Evolutionary conservation across 352 stramenopile genomes (phyloP).

Genomic region (Phytophthora hibernalis): DNA sequence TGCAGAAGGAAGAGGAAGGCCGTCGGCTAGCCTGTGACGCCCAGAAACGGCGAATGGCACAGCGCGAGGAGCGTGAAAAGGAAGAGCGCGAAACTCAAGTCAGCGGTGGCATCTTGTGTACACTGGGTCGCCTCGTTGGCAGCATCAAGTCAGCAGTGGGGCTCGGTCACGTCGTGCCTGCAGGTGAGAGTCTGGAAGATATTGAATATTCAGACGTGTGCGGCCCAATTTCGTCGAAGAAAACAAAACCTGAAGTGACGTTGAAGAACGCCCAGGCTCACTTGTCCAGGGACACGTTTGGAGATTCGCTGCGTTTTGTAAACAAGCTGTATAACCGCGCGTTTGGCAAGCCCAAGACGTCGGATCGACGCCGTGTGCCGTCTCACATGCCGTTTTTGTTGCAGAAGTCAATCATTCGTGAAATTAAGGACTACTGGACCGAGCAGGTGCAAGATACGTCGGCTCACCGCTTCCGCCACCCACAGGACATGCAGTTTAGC

Average conservation of each 20-base stretch:
- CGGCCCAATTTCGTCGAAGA: conserved; percentile 20
- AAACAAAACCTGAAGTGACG: conserved; percentile 30
- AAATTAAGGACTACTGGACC: conserved; percentile 90
- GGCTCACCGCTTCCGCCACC: conserved; percentile 90
- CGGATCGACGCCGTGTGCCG: conserved; percentile 80
- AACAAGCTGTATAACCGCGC: conserved; percentile 93
- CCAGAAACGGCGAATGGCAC: conserved; percentile 55
- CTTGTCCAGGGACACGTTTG: conserved; percentile 92
- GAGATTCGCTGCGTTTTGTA: conserved; percentile 91
- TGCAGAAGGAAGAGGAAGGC: conserved; percentile 63
- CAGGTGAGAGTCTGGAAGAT: conserved; percentile 61
- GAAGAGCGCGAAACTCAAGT: conserved; percentile 24
- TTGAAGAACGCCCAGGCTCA: conserved; percentile 50
- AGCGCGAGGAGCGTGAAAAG: conserved; percentile 40
- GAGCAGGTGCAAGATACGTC: conserved; percentile 82
- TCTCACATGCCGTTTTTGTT: conserved; percentile 97
- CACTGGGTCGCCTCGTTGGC: conserved; percentile 17
- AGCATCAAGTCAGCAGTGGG: conserved; percentile 46
- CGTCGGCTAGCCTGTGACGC: conserved; percentile 72
- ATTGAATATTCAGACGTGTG: conserved; percentile 82
- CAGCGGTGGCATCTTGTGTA: conserved; percentile 22
- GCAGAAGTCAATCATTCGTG: conserved; percentile 84
- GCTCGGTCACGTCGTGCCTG: conserved; percentile 47
- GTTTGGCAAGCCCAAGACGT: conserved; percentile 75
- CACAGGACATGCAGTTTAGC: conserved; percentile 95